A percentile compares a stretch with the other conserved stretches of the same genome.
These are phyloP conservation scores for Neophaeococcomyces mojaviensis DNA, from an alignment of 2,329 filamentous ascomycete genomes.

Conservation along the genomic window DNA sequence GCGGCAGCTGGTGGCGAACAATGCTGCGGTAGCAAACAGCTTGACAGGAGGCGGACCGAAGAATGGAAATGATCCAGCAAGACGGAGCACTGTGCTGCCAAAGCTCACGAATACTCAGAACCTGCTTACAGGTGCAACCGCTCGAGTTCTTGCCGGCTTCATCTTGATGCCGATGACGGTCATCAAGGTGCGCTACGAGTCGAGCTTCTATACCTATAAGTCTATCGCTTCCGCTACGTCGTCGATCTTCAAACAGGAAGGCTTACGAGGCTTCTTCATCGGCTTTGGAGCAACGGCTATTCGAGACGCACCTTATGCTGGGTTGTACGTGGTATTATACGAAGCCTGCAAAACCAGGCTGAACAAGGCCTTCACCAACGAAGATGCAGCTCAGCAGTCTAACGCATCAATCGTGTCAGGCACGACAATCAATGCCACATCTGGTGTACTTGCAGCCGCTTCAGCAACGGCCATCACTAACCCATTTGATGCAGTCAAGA, in stretches of 20 bases:
- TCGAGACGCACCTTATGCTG: conserved; percentile 92
- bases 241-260: conserved; percentile 68
- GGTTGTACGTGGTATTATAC: conserved; percentile 89
- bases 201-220: conserved; percentile 72
- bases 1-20: conserved; percentile 51
- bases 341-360: conserved; percentile 69
- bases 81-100: conserved; percentile 57
- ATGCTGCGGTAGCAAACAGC: conserved; percentile 32
- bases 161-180: conserved; percentile 93
- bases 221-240: conserved; percentile 64
- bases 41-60: conserved; percentile 16
- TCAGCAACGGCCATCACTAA: conserved; percentile 85
- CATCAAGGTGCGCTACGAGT: conserved; percentile 94
- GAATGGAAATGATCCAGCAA: conserved; percentile 3
- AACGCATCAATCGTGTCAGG: conserved; percentile 28
- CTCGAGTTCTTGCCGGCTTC: conserved; percentile 79
- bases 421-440: conserved; percentile 74
- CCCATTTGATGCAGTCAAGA: conserved; percentile 95
- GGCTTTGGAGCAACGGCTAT: conserved; percentile 91
- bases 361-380: conserved; percentile 24
- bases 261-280: conserved; percentile 77
- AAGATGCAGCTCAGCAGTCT: neutral
- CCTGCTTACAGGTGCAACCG: conserved; percentile 72
- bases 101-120: conserved; percentile 79
- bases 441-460: conserved; percentile 71